These are phyloP conservation scores for Coemansia sp. DNA, from an alignment of 192 early-diverging fungal genomes.

Conservation along the genomic window DNA sequence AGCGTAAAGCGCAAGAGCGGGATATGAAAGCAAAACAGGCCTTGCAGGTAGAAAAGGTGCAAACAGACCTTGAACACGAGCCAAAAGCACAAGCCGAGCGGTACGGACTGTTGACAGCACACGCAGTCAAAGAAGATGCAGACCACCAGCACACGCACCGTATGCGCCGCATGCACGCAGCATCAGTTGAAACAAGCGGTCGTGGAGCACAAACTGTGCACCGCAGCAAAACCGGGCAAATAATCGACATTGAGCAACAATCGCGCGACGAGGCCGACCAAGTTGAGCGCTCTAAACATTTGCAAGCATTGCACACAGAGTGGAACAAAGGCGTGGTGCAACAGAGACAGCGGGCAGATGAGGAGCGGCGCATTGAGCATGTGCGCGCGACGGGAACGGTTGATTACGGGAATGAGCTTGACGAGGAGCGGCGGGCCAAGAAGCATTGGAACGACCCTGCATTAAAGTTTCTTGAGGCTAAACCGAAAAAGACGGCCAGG, in stretches of 20 bases:
- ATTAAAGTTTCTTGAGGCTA: slow-evolving; percentile 54
- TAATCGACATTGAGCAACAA: slow-evolving; percentile 56
- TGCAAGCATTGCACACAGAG: slow-evolving; percentile 49
- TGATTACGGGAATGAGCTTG: slow-evolving; percentile 51
- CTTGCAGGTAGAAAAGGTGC: not conserved
- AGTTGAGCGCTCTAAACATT: slow-evolving; percentile 39
- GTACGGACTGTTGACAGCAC: slow-evolving; percentile 48
- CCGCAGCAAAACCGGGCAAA: slow-evolving; percentile 61
- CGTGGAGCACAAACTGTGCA: slow-evolving; percentile 60
- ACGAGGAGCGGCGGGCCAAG: slow-evolving; percentile 54
- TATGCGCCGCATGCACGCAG: slow-evolving; percentile 26
- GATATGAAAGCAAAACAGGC: not conserved
- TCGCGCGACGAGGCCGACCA: slow-evolving; percentile 38
- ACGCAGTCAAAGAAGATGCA: slow-evolving; percentile 24
- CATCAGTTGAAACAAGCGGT: slow-evolving; percentile 18
- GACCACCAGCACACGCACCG: slow-evolving; percentile 30
- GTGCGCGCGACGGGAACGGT: slow-evolving; percentile 45
- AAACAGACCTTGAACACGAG: not conserved
- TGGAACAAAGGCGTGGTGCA: slow-evolving; percentile 70
- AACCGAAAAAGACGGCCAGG: slow-evolving; percentile 13
- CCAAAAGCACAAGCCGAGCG: slow-evolving; percentile 12
- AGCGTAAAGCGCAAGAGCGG: slow-evolving; percentile 3
- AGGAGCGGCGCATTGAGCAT: slow-evolving; percentile 32
- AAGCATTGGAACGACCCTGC: slow-evolving; percentile 74
- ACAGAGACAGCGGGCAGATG: slow-evolving; percentile 33